phyloP scores from a whole-genome alignment of 2,329 filamentous ascomycete species.

The Neophaeococcomyces mojaviensis region DNA sequence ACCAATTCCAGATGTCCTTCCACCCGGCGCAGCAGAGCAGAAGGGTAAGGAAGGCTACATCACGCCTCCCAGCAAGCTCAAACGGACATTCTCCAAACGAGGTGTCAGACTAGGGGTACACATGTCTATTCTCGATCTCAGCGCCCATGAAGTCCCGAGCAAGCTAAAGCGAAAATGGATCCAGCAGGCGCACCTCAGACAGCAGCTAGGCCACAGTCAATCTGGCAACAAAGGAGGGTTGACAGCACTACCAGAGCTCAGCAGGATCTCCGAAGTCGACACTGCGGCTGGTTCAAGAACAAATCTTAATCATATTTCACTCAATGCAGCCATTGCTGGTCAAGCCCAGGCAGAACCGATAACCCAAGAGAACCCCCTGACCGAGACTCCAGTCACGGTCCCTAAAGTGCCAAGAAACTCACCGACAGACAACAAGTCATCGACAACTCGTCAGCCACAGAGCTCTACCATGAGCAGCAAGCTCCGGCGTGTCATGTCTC shows the following conservation, averaged over 20 bases:
- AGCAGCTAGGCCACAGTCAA: background rate
- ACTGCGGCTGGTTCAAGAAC: slow-evolving; percentile 9
- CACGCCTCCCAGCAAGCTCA: background rate
- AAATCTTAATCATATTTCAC: background rate
- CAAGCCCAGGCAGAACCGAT: slow-evolving; percentile 1
- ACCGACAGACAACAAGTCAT: background rate
- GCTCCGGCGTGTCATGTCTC: slow-evolving; percentile 1
- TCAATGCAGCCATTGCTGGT: background rate
- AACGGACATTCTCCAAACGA: slow-evolving; percentile 18
- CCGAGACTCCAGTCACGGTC: background rate
- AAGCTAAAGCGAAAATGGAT: slow-evolving; percentile 22
- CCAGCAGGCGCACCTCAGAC: slow-evolving; percentile 10
- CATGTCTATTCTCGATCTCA: slow-evolving; percentile 21
- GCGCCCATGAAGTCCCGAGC: slow-evolving; percentile 18
- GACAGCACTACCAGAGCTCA: slow-evolving; percentile 15
- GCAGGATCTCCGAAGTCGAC: slow-evolving; percentile 18
- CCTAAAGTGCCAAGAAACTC: slow-evolving; percentile 2
- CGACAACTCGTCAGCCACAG: background rate
- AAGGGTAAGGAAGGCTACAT: slow-evolving; percentile 3
- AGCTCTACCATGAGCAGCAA: background rate
- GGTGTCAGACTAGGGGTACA: slow-evolving; percentile 21
- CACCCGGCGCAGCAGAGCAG: slow-evolving; percentile 5
- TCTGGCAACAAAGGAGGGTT: slow-evolving; percentile 2
- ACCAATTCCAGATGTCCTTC: slow-evolving; percentile 17
- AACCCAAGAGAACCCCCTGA: background rate